These are phyloP conservation scores for Lyophyllum decastes DNA, from an alignment of 768 basidiomycete genomes.

Conservation along the genomic window DNA sequence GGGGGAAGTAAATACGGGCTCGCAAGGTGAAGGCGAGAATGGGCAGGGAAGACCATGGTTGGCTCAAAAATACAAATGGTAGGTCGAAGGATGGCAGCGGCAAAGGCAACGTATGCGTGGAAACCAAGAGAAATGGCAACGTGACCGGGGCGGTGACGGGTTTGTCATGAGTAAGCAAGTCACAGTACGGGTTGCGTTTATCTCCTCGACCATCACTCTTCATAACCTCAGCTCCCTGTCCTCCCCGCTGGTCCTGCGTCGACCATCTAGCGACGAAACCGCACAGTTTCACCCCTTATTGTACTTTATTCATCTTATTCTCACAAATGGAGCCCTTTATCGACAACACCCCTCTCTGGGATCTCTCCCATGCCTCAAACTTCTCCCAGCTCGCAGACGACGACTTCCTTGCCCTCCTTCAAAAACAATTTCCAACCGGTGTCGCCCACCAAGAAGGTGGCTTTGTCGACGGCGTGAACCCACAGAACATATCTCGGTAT, in stretches of 20 bases:
- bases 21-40: conserved; percentile 1
- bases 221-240: background rate
- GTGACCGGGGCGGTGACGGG: conserved; percentile 10
- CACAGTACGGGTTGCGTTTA: conserved; percentile 14
- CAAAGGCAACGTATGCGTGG: conserved; percentile 9
- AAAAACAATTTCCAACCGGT: conserved; percentile 65
- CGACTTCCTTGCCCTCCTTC: conserved; percentile 75
- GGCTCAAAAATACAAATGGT: background rate
- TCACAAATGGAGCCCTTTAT: conserved; percentile 51
- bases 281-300: background rate
- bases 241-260: background rate
- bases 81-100: background rate
- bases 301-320: background rate
- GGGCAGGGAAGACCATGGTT: conserved; percentile 5
- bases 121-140: conserved; percentile 9
- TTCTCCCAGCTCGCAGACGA: conserved; percentile 72
- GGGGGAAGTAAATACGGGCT: background rate
- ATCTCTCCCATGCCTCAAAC: conserved; percentile 56
- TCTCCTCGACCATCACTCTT: conserved; percentile 16
- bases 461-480: conserved; percentile 52
- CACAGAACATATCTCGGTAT: conserved; percentile 55
- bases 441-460: conserved; percentile 14
- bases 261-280: conserved; percentile 3
- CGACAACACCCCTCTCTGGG: conserved; percentile 61
- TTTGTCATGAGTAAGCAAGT: conserved; percentile 21